These are phyloP conservation scores for Pythium monospermum DNA, from an alignment of 352 stramenopile genomes.

Conservation along the genomic window DNA sequence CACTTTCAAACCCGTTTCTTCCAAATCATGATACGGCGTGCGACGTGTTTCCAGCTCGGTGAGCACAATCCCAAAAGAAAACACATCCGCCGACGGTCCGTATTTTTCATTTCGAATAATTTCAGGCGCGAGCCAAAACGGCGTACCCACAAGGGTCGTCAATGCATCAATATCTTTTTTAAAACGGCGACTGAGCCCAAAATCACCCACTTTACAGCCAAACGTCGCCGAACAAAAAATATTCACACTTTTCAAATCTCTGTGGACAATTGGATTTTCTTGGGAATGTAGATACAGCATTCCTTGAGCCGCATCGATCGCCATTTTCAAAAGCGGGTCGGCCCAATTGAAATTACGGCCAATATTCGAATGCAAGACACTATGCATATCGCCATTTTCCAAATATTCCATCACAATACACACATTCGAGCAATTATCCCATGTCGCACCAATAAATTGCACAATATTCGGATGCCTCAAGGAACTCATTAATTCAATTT, in stretches of 20 bases:
- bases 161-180: conserved; percentile 80
- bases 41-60: conserved; percentile 81
- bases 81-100: conserved; percentile 75
- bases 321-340: conserved; percentile 85
- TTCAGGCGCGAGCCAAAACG: conserved; percentile 85
- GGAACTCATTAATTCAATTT: conserved; percentile 84
- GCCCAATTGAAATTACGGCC: conserved; percentile 79
- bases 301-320: conserved; percentile 74
- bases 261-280: conserved; percentile 77
- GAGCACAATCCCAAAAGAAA: conserved; percentile 86
- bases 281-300: conserved; percentile 88
- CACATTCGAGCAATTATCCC: conserved; percentile 85
- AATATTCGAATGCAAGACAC: conserved; percentile 75
- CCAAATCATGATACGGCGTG: conserved; percentile 77
- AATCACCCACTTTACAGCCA: conserved; percentile 86
- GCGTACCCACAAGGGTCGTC: conserved; percentile 79
- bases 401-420: conserved; percentile 89
- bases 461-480: conserved; percentile 86
- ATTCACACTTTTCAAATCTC: conserved; percentile 87
- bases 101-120: conserved; percentile 87
- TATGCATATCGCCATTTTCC: conserved; percentile 88
- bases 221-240: conserved; percentile 85
- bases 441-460: conserved; percentile 86
- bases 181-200: conserved; percentile 78
- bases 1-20: conserved; percentile 70